phyloP scores from a whole-genome alignment of 495 filamentous ascomycete species.

The Lasiosphaeriaceae sp. region DNA sequence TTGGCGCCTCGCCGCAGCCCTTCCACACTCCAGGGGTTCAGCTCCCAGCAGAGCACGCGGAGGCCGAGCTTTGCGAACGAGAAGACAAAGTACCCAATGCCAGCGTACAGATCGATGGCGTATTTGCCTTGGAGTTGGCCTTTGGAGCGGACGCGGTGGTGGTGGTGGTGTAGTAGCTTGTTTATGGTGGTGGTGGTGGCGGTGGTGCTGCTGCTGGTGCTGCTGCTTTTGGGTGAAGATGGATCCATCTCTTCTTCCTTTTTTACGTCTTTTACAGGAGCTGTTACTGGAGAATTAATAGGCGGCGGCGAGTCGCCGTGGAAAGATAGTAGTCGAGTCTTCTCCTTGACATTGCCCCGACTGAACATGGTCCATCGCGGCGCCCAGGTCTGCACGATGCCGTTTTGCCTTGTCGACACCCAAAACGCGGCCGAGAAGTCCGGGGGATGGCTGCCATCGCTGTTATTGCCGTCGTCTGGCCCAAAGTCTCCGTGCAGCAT shows the following conservation, averaged over 20 bases:
- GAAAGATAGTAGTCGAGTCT: constrained; percentile 65
- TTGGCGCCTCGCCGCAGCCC: constrained; percentile 66
- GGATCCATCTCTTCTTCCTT: too few relatives aligned
- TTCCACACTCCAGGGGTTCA: constrained; percentile 86
- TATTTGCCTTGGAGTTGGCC: constrained; percentile 21
- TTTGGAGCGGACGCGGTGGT: not conserved
- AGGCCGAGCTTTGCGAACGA: constrained; percentile 70
- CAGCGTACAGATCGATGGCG: constrained; percentile 83
- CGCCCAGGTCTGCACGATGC: constrained; percentile 80
- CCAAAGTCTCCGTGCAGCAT: constrained; percentile 69
- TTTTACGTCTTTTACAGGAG: too few relatives aligned
- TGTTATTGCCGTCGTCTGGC: constrained; percentile 18
- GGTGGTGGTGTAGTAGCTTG: not conserved
- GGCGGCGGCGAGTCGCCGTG: constrained; percentile 2
- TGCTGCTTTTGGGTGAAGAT: too few relatives aligned
- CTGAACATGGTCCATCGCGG: constrained; percentile 90
- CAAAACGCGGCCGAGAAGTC: constrained; percentile 69
- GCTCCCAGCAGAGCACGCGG: constrained; percentile 78
- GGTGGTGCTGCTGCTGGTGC: too few relatives aligned
- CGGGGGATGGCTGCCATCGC: constrained; percentile 11
- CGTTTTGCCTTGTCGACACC: constrained; percentile 70
- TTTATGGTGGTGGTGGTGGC: constrained; percentile 3
- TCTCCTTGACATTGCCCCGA: constrained; percentile 84
- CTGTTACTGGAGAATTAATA: too few relatives aligned
- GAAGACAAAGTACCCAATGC: constrained; percentile 91